phyloP scores from a whole-genome alignment of 371 early-diverging fungal genomes.

The Mucor mucedo region DNA sequence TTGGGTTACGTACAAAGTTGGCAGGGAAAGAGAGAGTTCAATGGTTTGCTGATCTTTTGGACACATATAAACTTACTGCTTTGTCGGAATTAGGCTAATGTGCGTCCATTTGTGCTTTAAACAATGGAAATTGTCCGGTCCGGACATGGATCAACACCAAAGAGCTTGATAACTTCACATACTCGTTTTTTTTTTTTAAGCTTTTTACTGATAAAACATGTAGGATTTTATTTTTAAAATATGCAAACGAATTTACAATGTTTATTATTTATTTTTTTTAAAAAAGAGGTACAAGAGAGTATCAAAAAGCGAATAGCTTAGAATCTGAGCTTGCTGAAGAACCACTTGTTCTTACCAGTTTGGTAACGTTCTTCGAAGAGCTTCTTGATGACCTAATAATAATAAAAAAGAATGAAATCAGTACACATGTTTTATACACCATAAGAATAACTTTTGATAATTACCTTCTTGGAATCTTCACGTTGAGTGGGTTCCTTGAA shows the following conservation, averaged over 20 bases:
- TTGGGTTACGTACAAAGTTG: constrained; percentile 22
- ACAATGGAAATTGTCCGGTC: neutral
- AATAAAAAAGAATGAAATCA: neutral
- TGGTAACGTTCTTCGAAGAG: constrained; percentile 94
- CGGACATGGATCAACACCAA: neutral
- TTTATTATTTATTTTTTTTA: neutral
- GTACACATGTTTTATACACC: neutral
- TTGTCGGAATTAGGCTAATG: constrained; percentile 1
- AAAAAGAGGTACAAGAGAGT: constrained; percentile 4
- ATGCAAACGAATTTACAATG: constrained; percentile 5
- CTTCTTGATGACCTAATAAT: constrained; percentile 79
- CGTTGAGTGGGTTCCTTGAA: constrained; percentile 96
- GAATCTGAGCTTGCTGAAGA: constrained; percentile 99
- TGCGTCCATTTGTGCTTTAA: neutral
- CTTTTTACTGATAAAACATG: neutral
- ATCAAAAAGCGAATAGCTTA: constrained; percentile 53
- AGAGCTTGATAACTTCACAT: neutral
- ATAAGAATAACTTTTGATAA: neutral
- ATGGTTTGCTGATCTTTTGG: constrained; percentile 13
- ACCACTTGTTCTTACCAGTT: constrained; percentile 99
- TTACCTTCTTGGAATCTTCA: constrained; percentile 82
- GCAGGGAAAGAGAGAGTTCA: constrained; percentile 30
- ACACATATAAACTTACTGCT: neutral
- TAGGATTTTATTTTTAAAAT: neutral
- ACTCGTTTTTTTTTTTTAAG: neutral